Evolutionary conservation across 2,329 filamentous ascomycete species (phyloP).

Genomic region (Emmonsiellopsis sp.): DNA sequence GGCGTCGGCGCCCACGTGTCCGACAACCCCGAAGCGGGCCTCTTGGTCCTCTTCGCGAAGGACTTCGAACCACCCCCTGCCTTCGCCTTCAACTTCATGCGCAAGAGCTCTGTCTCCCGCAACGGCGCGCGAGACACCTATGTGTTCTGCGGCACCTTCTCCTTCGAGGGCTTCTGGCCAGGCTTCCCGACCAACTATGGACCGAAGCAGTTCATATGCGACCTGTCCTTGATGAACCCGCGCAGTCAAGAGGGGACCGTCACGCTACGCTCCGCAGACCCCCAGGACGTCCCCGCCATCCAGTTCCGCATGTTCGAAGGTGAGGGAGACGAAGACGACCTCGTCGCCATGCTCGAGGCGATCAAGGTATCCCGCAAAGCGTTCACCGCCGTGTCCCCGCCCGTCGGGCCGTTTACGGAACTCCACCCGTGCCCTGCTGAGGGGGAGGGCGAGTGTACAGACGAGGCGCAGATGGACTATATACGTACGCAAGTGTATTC

Average conservation of each 20-base stretch:
- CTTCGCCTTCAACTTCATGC: background rate
- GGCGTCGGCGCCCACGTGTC: slow-evolving; percentile 57
- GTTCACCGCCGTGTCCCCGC: background rate
- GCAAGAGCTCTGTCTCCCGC: background rate
- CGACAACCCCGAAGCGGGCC: slow-evolving; percentile 44
- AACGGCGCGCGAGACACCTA: background rate
- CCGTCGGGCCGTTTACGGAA: background rate
- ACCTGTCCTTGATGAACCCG: background rate
- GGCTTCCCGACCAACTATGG: slow-evolving; percentile 1
- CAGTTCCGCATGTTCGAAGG: slow-evolving; percentile 7
- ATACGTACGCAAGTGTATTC: background rate
- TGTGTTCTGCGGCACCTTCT: background rate
- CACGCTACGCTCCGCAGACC: slow-evolving; percentile 5
- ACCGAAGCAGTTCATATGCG: background rate
- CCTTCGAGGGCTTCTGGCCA: slow-evolving; percentile 3
- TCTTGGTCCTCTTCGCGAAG: background rate
- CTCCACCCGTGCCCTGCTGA: background rate
- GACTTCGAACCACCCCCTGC: background rate
- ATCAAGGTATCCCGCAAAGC: slow-evolving; percentile 3
- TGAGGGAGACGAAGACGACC: slow-evolving; percentile 4
- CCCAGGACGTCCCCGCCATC: slow-evolving; percentile 6
- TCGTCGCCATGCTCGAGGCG: slow-evolving; percentile 6
- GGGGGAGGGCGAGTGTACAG: background rate
- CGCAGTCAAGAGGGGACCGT: slow-evolving; percentile 7
- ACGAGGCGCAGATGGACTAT: slow-evolving; percentile 1